These are phyloP conservation scores for Purshia tridentata DNA, from an alignment of 306 rosid genomes.

Conservation along the genomic window DNA sequence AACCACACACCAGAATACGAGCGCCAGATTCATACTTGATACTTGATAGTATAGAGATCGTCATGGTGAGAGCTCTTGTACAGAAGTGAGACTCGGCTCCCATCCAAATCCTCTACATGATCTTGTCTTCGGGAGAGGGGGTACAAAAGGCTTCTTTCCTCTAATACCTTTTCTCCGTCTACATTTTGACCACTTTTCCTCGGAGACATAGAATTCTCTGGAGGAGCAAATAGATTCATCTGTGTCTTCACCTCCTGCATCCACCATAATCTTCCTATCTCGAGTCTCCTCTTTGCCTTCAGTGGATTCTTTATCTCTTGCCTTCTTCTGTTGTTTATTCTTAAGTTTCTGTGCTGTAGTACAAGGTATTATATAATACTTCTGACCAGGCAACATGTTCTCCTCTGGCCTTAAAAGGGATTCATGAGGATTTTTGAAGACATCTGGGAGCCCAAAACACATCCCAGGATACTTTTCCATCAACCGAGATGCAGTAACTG, in stretches of 20 bases:
- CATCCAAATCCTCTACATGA: slow-evolving; percentile 37
- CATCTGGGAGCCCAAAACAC: slow-evolving; percentile 59
- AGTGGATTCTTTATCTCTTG: not conserved
- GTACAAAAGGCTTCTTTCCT: slow-evolving; percentile 50
- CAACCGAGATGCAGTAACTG: slow-evolving; percentile 48
- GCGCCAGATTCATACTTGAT: not conserved
- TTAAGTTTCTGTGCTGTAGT: slow-evolving; percentile 51
- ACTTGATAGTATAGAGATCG: not conserved
- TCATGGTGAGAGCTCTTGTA: slow-evolving; percentile 72
- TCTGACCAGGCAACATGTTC: slow-evolving; percentile 58
- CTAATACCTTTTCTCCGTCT: slow-evolving; percentile 37
- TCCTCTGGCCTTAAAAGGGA: slow-evolving; percentile 53
- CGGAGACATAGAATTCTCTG: slow-evolving; percentile 35
- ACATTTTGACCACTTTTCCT: slow-evolving; percentile 27
- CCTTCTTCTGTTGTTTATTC: slow-evolving; percentile 32
- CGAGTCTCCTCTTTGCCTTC: slow-evolving; percentile 23
- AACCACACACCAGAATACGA: slow-evolving; percentile 14
- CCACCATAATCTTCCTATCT: slow-evolving; percentile 24
- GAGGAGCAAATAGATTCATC: slow-evolving; percentile 45
- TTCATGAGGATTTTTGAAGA: slow-evolving; percentile 58
- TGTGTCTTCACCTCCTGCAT: slow-evolving; percentile 29
- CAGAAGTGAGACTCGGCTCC: slow-evolving; percentile 66
- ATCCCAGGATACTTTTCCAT: slow-evolving; percentile 67
- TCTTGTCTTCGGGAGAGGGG: slow-evolving; percentile 61
- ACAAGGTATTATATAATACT: slow-evolving; percentile 48